phyloP scores from a whole-genome alignment of 176 grass and related monocot genomes.

The Oryza glumipatula region DNA sequence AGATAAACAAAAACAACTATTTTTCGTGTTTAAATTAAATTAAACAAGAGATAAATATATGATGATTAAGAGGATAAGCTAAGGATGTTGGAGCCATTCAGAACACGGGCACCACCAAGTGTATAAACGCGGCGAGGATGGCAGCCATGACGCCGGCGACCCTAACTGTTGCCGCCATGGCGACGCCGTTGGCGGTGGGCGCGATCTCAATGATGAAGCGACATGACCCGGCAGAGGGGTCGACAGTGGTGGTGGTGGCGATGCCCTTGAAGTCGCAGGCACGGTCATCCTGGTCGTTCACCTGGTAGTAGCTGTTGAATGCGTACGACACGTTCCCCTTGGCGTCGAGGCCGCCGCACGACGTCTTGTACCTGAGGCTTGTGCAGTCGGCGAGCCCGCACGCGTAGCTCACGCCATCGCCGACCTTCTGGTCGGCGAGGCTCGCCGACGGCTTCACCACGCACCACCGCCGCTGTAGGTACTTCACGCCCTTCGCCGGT shows the following conservation, averaged over 20 bases:
- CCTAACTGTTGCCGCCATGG: background rate
- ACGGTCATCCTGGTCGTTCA: slow-evolving; percentile 65
- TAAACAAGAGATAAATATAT: background rate
- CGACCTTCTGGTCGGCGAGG: slow-evolving; percentile 55
- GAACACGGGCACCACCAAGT: background rate
- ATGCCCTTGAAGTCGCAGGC: slow-evolving; percentile 68
- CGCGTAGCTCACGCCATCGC: slow-evolving; percentile 66
- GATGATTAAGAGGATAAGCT: background rate
- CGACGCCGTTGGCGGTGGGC: background rate
- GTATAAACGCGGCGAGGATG: background rate
- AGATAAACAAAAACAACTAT: background rate
- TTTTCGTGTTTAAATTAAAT: background rate
- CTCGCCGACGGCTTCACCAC: slow-evolving; percentile 58
- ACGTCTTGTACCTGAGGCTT: slow-evolving; percentile 77
- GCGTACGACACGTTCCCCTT: slow-evolving; percentile 84
- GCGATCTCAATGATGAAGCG: slow-evolving; percentile 66
- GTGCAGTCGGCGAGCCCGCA: slow-evolving; percentile 77
- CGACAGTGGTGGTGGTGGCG: slow-evolving; percentile 56
- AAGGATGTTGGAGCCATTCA: background rate
- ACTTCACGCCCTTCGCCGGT: slow-evolving; percentile 55
- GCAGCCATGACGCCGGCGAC: background rate
- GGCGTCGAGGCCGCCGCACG: slow-evolving; percentile 62
- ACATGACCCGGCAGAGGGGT: slow-evolving; percentile 54
- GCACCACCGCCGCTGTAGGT: slow-evolving; percentile 66
- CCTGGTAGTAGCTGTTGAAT: slow-evolving; percentile 80